Conservation (phyloP, 2,329 filamentous ascomycete genomes). For the Keithomyces neogunnii region DNA sequence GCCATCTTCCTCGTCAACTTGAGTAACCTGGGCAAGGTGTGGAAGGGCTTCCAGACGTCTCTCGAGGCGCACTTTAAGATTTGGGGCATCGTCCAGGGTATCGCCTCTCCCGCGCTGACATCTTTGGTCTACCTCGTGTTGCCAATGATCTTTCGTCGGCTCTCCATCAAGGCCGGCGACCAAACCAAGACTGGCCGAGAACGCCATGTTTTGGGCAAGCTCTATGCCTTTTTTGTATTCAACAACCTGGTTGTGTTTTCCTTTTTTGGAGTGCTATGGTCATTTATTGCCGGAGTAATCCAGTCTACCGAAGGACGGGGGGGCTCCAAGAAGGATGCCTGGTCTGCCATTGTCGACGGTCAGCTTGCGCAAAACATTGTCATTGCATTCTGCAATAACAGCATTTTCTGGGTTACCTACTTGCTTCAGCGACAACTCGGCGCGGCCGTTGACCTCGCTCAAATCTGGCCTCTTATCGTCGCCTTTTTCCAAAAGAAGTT, state of each 20-base stretch:
- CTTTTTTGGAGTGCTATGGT: constrained; percentile 76
- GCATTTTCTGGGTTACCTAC: constrained; percentile 91
- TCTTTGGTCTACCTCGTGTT: constrained; percentile 82
- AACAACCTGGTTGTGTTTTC: constrained; percentile 96
- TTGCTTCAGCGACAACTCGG: constrained; percentile 87
- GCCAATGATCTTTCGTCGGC: constrained; percentile 81
- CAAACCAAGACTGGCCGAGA: constrained; percentile 88
- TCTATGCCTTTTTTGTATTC: constrained; percentile 95
- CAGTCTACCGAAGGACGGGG: constrained; percentile 36
- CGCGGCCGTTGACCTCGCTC: constrained; percentile 86
- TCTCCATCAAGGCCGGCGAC: constrained; percentile 78
- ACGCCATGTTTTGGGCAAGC: constrained; percentile 78
- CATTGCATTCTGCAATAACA: constrained; percentile 69
- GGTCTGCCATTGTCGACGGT: constrained; percentile 58
- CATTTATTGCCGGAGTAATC: constrained; percentile 60
- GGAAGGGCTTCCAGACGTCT: constrained; percentile 62
- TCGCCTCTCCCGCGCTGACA: constrained; percentile 77
- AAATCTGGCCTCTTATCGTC: constrained; percentile 75
- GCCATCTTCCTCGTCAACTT: constrained; percentile 89
- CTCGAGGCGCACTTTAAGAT: constrained; percentile 54
- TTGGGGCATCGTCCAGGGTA: constrained; percentile 89
- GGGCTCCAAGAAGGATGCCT: constrained; percentile 47
- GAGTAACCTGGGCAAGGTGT: constrained; percentile 69
- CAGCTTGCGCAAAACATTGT: constrained; percentile 59
- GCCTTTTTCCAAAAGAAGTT: constrained; percentile 81